These are phyloP conservation scores for Diaporthe destruens DNA, from an alignment of 2,329 filamentous ascomycete species.

Conservation along the genomic window DNA sequence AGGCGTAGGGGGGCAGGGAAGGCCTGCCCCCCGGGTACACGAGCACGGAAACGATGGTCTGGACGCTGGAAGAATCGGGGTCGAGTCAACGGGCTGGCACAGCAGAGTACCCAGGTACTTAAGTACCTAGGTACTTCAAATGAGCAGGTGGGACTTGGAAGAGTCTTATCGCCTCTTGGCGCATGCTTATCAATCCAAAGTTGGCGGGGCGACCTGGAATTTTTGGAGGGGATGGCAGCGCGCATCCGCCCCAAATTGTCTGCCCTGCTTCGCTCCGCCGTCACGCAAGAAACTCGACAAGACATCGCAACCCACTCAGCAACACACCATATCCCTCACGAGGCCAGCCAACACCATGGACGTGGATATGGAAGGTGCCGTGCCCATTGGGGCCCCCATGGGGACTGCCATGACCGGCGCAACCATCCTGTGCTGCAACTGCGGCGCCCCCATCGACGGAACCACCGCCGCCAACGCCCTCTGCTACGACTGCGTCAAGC, in stretches of 20 bases:
- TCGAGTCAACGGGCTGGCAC: not conserved
- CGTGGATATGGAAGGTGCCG: constrained; percentile 59
- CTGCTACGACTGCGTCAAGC: constrained; percentile 95
- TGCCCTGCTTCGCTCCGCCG: not conserved
- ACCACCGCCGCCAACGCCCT: constrained; percentile 87
- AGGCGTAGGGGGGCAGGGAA: too few relatives aligned
- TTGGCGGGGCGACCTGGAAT: constrained; percentile 40
- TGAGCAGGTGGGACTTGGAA: constrained; percentile 3
- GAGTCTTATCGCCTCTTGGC: constrained; percentile 38
- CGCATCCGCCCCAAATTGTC: not conserved
- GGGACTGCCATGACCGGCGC: constrained; percentile 52
- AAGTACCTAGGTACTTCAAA: too few relatives aligned
- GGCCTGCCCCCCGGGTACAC: too few relatives aligned
- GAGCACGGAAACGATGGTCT: not conserved
- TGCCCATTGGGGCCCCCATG: constrained; percentile 52
- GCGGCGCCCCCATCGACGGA: constrained; percentile 94
- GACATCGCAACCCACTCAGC: not conserved
- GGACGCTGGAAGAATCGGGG: not conserved
- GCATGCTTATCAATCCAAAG: constrained; percentile 42
- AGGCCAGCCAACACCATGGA: constrained; percentile 54
- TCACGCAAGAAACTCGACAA: constrained; percentile 2
- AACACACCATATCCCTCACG: not conserved
- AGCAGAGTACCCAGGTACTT: too few relatives aligned
- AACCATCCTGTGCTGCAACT: constrained; percentile 96
- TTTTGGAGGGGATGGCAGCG: constrained; percentile 37